phyloP scores from a whole-genome alignment of 768 basidiomycete genomes.

The Pleurotus pulmonarius region DNA sequence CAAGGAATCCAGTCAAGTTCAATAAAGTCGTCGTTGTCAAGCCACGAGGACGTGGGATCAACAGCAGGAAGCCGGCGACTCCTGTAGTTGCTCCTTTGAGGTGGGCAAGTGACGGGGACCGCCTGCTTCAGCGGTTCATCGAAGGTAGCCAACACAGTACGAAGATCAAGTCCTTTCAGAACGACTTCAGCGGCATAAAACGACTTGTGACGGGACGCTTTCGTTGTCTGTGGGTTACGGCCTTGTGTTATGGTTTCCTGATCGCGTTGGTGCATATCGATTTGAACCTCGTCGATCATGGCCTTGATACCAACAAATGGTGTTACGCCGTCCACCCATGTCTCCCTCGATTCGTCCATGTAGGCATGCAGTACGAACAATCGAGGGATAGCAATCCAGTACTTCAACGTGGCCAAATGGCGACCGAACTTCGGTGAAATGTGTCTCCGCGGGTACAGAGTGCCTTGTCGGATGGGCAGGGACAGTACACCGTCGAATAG shows the following conservation, averaged over 20 bases:
- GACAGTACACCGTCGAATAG: constrained; percentile 78
- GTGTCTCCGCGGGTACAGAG: constrained; percentile 65
- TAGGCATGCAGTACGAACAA: constrained; percentile 87
- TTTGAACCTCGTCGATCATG: constrained; percentile 74
- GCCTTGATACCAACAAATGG: constrained; percentile 85
- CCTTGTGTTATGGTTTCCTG: constrained; percentile 69
- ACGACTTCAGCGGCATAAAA: constrained; percentile 88
- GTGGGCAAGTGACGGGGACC: constrained; percentile 44
- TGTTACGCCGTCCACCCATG: constrained; percentile 77
- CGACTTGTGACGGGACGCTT: constrained; percentile 68
- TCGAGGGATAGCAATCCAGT: constrained; percentile 72
- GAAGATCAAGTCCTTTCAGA: constrained; percentile 71
- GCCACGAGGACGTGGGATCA: constrained; percentile 57
- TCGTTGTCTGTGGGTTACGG: constrained; percentile 51
- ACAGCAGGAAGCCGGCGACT: constrained; percentile 40
- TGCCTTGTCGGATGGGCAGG: constrained; percentile 87
- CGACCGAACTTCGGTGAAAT: constrained; percentile 85
- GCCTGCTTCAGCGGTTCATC: constrained; percentile 62
- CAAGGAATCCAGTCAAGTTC: constrained; percentile 66
- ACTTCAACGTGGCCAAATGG: constrained; percentile 89
- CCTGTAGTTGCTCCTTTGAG: constrained; percentile 46
- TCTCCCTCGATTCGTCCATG: constrained; percentile 71
- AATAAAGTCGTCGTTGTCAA: constrained; percentile 77
- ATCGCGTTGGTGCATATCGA: constrained; percentile 89
- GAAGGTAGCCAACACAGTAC: constrained; percentile 77